Evolutionary conservation across 768 basidiomycete species (phyloP).

Genomic region (Suillus luteus): DNA sequence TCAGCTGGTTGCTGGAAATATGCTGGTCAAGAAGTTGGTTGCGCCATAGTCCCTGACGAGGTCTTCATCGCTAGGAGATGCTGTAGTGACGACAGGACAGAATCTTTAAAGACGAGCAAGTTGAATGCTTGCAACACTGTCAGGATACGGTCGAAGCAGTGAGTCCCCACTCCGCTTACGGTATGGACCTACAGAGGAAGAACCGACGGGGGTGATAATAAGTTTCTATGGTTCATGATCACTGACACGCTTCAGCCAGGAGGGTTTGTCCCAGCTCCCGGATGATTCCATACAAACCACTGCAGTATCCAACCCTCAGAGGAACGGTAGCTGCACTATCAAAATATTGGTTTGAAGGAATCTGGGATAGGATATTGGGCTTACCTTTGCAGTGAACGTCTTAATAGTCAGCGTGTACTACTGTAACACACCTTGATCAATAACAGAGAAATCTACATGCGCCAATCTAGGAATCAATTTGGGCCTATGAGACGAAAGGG

Average conservation of each 20-base stretch:
- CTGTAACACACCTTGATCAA: slow-evolving; percentile 40
- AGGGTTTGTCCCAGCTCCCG: slow-evolving; percentile 42
- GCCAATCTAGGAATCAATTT: slow-evolving; percentile 30
- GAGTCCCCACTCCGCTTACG: slow-evolving; percentile 29
- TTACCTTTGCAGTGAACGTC: slow-evolving; percentile 41
- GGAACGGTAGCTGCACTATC: slow-evolving; percentile 52
- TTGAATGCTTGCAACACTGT: slow-evolving; percentile 35
- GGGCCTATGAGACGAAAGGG: slow-evolving; percentile 19
- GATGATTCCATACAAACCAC: slow-evolving; percentile 46
- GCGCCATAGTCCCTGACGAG: slow-evolving; percentile 41
- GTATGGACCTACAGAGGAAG: slow-evolving; percentile 49
- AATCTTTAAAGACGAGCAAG: slow-evolving; percentile 42
- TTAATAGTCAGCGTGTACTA: slow-evolving; percentile 39
- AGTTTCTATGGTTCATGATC: slow-evolving; percentile 44
- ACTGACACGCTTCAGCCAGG: slow-evolving; percentile 33
- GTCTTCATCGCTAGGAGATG: slow-evolving; percentile 33
- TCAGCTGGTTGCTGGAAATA: slow-evolving; percentile 19
- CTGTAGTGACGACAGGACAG: slow-evolving; percentile 44
- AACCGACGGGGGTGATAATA: slow-evolving; percentile 51
- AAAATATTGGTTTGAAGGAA: slow-evolving; percentile 45
- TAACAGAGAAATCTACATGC: slow-evolving; percentile 28
- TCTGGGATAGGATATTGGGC: slow-evolving; percentile 30
- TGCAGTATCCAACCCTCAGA: slow-evolving; percentile 45
- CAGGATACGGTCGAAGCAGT: slow-evolving; percentile 8
- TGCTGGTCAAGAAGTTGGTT: slow-evolving; percentile 42